Base-by-base conservation (phyloP, 2,329 filamentous ascomycete species). In the Teratosphaeriaceae sp. region DNA sequence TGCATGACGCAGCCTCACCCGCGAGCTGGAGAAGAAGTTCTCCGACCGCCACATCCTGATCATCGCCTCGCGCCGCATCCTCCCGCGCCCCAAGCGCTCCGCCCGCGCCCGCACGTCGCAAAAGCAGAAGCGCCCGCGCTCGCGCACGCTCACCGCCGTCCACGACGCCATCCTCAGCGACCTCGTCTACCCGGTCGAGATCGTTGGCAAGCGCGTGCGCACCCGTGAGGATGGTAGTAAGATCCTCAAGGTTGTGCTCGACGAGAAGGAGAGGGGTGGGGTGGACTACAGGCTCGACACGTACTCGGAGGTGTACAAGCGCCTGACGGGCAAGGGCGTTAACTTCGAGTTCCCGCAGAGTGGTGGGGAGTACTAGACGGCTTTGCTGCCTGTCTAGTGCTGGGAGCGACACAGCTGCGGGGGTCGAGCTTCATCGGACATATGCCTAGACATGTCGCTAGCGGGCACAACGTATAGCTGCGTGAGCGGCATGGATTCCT, bases 1-100 rank as follows among this genome's bases (percentile, higher is more conserved):
- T 45, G 49, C 52, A 9, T 13, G 11, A 3, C 53, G n/a, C n/a
- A 97, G 90, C 70, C 84, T 98, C 69, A 98, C 92, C 74, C 92
- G 92, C 76, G 92, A 98, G 82, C 89, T 98, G 69, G 92, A 98
- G 85, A 98, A 98, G 88, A 98, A 98, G 80, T 98, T 98, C 88
- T 97, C 92, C 57, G 92, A 98, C 82, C 92, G 92, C 75, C 92
- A 98, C 75, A 92, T 98, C 72, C 80, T 98, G 72, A 88, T 98
- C 82, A 85, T 98, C 65, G 92, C 92, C 64, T 94, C 90, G 68
- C 92, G 92, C 81, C 92, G 92, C 74, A 98, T 98, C 67, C 82
- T 98, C 53, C 90, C 92, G 71, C 88, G 89, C 73, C 92, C 92
- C 72, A 96, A 96, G 87, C 89, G 90, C 71, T 95, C 88, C 71